A percentile compares a stretch with the other conserved stretches of the same genome.
Evolutionary conservation across 2,329 filamentous ascomycete species (phyloP).

Genomic region (Fusarium circinatum): DNA sequence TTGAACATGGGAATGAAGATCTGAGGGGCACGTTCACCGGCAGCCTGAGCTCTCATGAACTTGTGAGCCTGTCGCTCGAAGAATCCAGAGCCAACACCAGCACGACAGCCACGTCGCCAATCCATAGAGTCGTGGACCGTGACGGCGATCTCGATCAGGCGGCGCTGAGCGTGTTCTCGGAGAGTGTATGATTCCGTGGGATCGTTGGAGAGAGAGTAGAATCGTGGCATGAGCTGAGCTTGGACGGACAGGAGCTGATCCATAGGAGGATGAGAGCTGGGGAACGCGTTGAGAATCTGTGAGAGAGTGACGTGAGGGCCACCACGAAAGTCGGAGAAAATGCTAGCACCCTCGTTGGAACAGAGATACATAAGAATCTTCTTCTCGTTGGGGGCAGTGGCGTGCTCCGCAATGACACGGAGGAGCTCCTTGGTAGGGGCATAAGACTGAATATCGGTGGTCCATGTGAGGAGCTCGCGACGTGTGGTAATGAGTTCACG

Average conservation of each 20-base stretch:
- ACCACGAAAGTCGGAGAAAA: conserved; percentile 94
- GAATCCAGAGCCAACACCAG: conserved; percentile 91
- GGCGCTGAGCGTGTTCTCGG: conserved; percentile 75
- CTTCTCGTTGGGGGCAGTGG: conserved; percentile 82
- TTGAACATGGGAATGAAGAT: conserved; percentile 96
- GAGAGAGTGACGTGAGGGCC: conserved; percentile 85
- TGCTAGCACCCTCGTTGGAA: conserved; percentile 88
- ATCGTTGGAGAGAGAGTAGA: conserved; percentile 98
- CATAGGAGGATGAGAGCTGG: conserved; percentile 88
- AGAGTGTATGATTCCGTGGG: conserved; percentile 80
- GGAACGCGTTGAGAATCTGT: conserved; percentile 91
- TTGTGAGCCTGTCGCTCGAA: conserved; percentile 85
- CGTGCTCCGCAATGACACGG: conserved; percentile 86
- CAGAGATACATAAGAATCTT: conserved; percentile 88
- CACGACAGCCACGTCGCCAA: conserved; percentile 77
- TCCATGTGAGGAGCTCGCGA: conserved; percentile 94
- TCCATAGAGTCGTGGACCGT: conserved; percentile 89
- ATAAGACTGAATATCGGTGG: conserved; percentile 91
- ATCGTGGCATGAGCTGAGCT: conserved; percentile 93
- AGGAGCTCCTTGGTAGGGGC: conserved; percentile 89
- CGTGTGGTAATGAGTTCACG: conserved; percentile 90
- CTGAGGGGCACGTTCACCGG: conserved; percentile 66
- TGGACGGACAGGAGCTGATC: conserved; percentile 83
- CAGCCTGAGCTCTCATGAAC: conserved; percentile 74
- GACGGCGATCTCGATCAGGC: conserved; percentile 95